Conservation (phyloP, 352 stramenopile species). For the Phytophthora idaei region DNA sequence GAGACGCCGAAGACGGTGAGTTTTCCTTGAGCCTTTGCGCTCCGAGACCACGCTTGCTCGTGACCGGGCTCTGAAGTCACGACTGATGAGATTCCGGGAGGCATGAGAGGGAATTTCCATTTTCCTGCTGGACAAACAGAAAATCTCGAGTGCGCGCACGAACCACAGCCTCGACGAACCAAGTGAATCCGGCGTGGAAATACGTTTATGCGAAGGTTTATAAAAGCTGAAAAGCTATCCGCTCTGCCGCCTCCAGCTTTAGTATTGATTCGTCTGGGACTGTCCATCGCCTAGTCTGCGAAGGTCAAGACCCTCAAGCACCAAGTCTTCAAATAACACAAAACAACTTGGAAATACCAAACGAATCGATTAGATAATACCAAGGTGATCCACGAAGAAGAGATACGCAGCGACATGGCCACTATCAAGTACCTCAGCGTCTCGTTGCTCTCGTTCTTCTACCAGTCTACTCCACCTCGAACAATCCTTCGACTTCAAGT, state of each 20-base stretch:
- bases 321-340: too few species aligned
- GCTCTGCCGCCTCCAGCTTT: too few species aligned
- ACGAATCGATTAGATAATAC: conserved; percentile 46
- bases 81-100: too few species aligned
- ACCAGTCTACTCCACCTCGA: conserved; percentile 63
- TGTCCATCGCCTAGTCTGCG: too few species aligned
- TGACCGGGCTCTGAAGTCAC: conserved; percentile 27
- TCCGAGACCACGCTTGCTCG: conserved; percentile 32
- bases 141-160: conserved; percentile 55
- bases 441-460: conserved; percentile 25
- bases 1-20: conserved; percentile 6
- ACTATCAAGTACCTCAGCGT: neutral
- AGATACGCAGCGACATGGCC: conserved; percentile 8
- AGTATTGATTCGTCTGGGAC: too few species aligned
- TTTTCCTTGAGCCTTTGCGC: conserved; percentile 9
- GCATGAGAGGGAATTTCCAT: neutral
- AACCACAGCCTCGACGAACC: conserved; percentile 47
- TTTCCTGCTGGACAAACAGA: conserved; percentile 28
- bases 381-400: conserved; percentile 24
- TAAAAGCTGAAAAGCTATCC: conserved; percentile 43
- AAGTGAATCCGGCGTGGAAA: conserved; percentile 36
- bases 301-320: too few species aligned
- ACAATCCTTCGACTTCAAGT: conserved; percentile 76
- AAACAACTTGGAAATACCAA: too few species aligned
- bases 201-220: conserved; percentile 80